Evolutionary conservation across 2,329 filamentous ascomycete genomes (phyloP).

Genomic region (Fusarium graminum): DNA sequence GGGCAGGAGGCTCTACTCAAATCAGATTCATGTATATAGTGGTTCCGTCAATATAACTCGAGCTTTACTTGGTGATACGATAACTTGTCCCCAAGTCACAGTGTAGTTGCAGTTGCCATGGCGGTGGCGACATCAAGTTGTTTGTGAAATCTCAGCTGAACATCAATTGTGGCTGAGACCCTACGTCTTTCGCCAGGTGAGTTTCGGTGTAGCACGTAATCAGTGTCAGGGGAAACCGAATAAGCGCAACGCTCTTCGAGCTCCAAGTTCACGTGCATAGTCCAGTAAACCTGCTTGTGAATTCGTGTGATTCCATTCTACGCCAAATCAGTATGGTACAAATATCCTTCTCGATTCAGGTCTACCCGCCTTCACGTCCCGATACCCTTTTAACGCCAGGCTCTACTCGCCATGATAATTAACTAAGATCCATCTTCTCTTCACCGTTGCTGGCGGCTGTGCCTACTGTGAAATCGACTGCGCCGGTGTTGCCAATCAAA

Average conservation of each 20-base stretch:
- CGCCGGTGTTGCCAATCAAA: constrained; percentile 88
- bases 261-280: constrained; percentile 20
- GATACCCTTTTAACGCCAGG: constrained; percentile 51
- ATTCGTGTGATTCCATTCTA: constrained; percentile 42
- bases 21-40: neutral
- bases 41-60: neutral
- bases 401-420: constrained; percentile 47
- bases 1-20: neutral
- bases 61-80: neutral
- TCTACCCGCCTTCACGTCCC: constrained; percentile 32
- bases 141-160: neutral
- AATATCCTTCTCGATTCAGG: constrained; percentile 42
- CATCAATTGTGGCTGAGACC: neutral
- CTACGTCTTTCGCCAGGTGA: neutral
- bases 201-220: neutral
- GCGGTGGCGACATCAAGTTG: neutral
- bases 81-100: neutral
- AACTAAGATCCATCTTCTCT: constrained; percentile 63
- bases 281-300: constrained; percentile 24
- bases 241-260: constrained; percentile 4
- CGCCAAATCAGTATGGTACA: constrained; percentile 51
- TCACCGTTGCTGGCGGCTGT: constrained; percentile 53
- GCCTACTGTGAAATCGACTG: constrained; percentile 74
- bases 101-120: neutral
- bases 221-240: neutral